Evolutionary conservation across 352 stramenopile genomes (phyloP), one percentile per base, ranked within the genome.

Genomic region (Phytophthora pistaciae): DNA sequence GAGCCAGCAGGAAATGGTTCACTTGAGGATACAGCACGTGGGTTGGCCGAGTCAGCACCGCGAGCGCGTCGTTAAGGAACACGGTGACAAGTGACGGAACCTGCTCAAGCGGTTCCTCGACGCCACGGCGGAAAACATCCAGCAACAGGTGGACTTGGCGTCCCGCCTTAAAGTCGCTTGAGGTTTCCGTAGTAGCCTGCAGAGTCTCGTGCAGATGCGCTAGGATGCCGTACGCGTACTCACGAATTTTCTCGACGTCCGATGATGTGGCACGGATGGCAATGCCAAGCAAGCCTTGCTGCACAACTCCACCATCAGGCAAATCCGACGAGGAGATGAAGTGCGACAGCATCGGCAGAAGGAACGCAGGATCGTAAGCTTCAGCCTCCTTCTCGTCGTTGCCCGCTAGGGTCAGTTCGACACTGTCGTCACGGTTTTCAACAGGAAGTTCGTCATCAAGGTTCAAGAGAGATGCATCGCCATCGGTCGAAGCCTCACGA

Each of bases 1-100:
- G 87, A n/a, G 88, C 80, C 10, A 97, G 70, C 31, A 97, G 61
- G 55, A 97, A 97, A 50, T 93, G 86, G 68, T 97, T 97, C 38
- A 97, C 56, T 64, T 91, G 84, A 20, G 83, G 78, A 55, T 93
- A 96, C 78, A 96, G 75, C 38, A 84, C 75, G 65, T 96, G 88
- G 10, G 76, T 82, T 5, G 90, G 90, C 1, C 88, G 84, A 5
- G 72, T 78, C 14, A 96, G 61, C 8, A 96, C 88, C 59, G 83
- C 76, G 55, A 96, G 74, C 10, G 83, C 81, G 50, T 96, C 87
- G 49, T 95, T 95, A 53, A 95, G 72, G 50, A 96, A 97, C 29
- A 95, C 87, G 1, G 88, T 92, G n/a, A 97, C 66, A 13, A 92
- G 66, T 3, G 84, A 94, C 8, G 88, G 85, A n/a, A 96, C 77